Conservation (phyloP, 176 grass and related monocot genomes). For the Aegilops speltoides region DNA sequence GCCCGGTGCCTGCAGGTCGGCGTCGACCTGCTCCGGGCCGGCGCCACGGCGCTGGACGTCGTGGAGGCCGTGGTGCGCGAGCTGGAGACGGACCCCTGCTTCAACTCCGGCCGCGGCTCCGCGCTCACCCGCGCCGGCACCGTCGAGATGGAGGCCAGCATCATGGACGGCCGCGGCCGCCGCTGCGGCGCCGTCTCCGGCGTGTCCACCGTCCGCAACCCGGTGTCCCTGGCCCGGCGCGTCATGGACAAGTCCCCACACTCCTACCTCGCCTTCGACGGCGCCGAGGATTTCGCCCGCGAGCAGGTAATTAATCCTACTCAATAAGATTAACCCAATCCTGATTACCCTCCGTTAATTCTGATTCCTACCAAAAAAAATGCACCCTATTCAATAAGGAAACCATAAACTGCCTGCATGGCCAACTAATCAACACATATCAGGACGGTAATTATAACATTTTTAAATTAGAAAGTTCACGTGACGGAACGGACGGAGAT, state of each 20-base stretch:
- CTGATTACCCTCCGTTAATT: too few relatives aligned
- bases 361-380: too few relatives aligned
- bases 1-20: slow-evolving; percentile 71
- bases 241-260: slow-evolving; percentile 90
- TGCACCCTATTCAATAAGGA: too few relatives aligned
- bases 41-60: slow-evolving; percentile 48
- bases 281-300: slow-evolving; percentile 66
- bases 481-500: too few relatives aligned
- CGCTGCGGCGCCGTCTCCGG: slow-evolving; percentile 92
- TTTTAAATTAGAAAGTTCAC: too few relatives aligned
- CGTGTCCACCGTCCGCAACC: slow-evolving; percentile 50
- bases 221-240: slow-evolving; percentile 35
- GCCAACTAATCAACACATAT: too few relatives aligned
- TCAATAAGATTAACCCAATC: too few relatives aligned
- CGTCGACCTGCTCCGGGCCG: slow-evolving; percentile 41
- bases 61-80: slow-evolving; percentile 85
- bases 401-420: too few relatives aligned
- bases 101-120: slow-evolving; percentile 82
- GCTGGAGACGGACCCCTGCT: slow-evolving; percentile 83
- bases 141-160: slow-evolving; percentile 97
- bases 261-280: slow-evolving; percentile 90
- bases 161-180: slow-evolving; percentile 85
- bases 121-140: slow-evolving; percentile 76
- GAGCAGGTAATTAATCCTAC: too few relatives aligned
- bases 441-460: too few relatives aligned